phyloP scores from a whole-genome alignment of 1,284 basidiomycete genomes.

The Ganoderma lucidum region DNA sequence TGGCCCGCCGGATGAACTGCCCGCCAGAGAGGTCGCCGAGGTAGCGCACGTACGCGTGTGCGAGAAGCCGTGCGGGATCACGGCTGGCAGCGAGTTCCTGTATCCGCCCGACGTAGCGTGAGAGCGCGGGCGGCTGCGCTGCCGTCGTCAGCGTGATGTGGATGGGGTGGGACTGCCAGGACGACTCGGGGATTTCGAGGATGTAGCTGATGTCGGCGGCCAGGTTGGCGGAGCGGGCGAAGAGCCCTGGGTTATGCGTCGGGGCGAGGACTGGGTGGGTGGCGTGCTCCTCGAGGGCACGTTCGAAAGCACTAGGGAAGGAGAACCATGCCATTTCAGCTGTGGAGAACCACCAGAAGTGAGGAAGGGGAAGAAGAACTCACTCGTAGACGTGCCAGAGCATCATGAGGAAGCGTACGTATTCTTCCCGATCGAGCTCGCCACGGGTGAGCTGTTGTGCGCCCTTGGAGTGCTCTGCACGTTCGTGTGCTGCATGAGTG shows the following conservation, averaged over 20 bases:
- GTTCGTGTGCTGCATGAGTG: constrained; percentile 68
- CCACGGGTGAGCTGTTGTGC: constrained; percentile 70
- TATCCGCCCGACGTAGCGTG: constrained; percentile 60
- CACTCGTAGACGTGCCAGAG: constrained; percentile 84
- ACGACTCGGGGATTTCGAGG: constrained; percentile 58
- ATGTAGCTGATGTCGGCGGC: constrained; percentile 75
- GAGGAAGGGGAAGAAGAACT: constrained; percentile 41
- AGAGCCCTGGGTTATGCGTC: constrained; percentile 76
- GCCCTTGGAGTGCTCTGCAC: constrained; percentile 66
- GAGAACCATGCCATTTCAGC: background rate
- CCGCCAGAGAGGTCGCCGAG: constrained; percentile 89
- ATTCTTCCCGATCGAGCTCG: constrained; percentile 69
- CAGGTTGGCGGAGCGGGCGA: constrained; percentile 66
- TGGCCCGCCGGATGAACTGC: constrained; percentile 71
- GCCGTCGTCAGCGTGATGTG: constrained; percentile 54
- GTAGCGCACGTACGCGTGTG: constrained; percentile 86
- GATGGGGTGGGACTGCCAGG: constrained; percentile 64
- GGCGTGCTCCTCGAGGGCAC: constrained; percentile 68
- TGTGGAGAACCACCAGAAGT: background rate
- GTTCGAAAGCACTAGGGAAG: constrained; percentile 58
- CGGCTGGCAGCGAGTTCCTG: constrained; percentile 51
- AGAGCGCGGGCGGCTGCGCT: constrained; percentile 58
- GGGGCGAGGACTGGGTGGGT: constrained; percentile 68
- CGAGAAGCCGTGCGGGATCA: constrained; percentile 68
- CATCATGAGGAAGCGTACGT: constrained; percentile 76